Conservation (phyloP, 2,329 filamentous ascomycete genomes). For the Fusarium sp. region DNA sequence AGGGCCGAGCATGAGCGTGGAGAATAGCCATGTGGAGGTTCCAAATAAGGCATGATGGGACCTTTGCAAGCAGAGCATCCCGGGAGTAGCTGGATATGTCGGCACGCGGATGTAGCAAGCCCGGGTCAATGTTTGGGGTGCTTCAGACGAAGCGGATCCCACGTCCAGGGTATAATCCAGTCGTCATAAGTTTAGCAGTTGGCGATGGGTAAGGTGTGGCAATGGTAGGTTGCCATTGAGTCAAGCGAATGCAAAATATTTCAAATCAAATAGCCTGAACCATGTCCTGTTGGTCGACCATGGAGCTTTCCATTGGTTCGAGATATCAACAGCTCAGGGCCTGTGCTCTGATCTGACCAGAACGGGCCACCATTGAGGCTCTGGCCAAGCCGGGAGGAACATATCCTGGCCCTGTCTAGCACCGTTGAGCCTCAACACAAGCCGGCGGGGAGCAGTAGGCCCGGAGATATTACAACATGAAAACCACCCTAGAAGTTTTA, state of each 20-base stretch:
- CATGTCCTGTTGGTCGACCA: neutral
- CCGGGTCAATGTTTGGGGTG: conserved; percentile 17
- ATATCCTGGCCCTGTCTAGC: conserved; percentile 3
- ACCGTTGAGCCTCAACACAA: conserved; percentile 29
- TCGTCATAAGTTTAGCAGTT: conserved; percentile 24
- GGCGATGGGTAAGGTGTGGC: conserved; percentile 29
- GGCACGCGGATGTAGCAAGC: conserved; percentile 28
- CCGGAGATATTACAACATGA: conserved; percentile 21
- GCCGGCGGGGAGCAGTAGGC: conserved; percentile 1
- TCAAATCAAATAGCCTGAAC: conserved; percentile 8
- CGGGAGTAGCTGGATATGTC: conserved; percentile 38
- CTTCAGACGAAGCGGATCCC: conserved; percentile 26
- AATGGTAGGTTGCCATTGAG: conserved; percentile 17
- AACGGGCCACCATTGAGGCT: conserved; percentile 15
- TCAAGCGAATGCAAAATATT: conserved; percentile 21
- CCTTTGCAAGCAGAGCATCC: conserved; percentile 15
- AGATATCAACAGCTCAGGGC: neutral
- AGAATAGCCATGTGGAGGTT: conserved; percentile 26
- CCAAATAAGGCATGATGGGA: conserved; percentile 28
- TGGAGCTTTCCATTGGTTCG: neutral
- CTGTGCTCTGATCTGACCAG: neutral
- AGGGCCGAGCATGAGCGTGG: conserved; percentile 24
- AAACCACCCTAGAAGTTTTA: conserved; percentile 15
- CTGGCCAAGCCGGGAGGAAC: conserved; percentile 34
- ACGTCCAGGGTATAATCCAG: conserved; percentile 20